A percentile compares a stretch with the other conserved stretches of the same genome.
Evolutionary conservation across 768 basidiomycete species (phyloP).

Genomic region (Boletus tomentosulus): DNA sequence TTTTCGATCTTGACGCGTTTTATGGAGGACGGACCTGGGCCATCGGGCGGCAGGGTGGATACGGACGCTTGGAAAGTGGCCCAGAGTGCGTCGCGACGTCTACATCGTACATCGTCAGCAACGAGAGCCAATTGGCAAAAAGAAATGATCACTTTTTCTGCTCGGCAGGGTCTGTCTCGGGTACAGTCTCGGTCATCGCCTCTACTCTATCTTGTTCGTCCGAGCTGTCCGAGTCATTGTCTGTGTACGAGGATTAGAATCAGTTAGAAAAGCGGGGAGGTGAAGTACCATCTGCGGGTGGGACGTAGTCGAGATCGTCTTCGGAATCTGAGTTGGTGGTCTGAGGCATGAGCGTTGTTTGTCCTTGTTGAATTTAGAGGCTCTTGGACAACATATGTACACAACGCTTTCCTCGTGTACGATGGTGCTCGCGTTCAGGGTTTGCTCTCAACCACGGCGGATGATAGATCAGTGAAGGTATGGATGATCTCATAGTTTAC

Average conservation of each 20-base stretch:
- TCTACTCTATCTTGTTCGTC: too few relatives aligned
- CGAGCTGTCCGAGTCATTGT: too few relatives aligned
- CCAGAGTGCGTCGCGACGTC: constrained; percentile 65
- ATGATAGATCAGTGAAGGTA: constrained; percentile 76
- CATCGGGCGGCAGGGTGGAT: constrained; percentile 25
- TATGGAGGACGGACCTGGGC: too few relatives aligned
- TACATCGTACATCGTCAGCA: constrained; percentile 44
- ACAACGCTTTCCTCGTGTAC: too few relatives aligned
- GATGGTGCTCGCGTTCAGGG: constrained; percentile 69
- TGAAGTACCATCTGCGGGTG: constrained; percentile 39
- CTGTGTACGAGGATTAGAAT: too few relatives aligned
- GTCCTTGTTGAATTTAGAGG: constrained; percentile 25
- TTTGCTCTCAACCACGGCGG: constrained; percentile 75
- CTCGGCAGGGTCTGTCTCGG: constrained; percentile 35
- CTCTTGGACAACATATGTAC: constrained; percentile 14
- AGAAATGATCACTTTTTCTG: too few relatives aligned
- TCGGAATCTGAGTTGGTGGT: constrained; percentile 53
- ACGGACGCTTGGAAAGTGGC: constrained; percentile 62
- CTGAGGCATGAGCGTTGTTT: constrained; percentile 24
- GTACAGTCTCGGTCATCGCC: too few relatives aligned
- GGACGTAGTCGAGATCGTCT: constrained; percentile 61
- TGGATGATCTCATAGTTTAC: constrained; percentile 45
- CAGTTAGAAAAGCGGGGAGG: background rate
- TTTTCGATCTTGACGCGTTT: constrained; percentile 65
- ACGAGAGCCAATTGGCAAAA: too few relatives aligned